Evolutionary conservation across 2,329 filamentous ascomycete genomes (phyloP).

Genomic region (Colletotrichum sp.): DNA sequence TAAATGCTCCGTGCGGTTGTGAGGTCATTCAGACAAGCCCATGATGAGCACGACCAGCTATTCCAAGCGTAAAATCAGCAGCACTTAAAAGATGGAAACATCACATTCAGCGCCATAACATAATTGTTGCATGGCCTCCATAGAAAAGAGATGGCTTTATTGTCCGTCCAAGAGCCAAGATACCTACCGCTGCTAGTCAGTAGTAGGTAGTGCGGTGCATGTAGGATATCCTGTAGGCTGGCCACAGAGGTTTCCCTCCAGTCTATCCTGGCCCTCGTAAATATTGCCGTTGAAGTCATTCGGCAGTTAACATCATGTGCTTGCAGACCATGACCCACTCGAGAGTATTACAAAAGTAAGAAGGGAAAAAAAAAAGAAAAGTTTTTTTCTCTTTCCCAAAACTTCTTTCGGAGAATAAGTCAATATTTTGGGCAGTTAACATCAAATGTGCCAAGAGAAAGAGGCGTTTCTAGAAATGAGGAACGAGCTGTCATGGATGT

Average conservation of each 20-base stretch:
- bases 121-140: fast-evolving
- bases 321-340: fast-evolving
- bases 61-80: fast-evolving
- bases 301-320: neutral
- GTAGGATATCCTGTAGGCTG: fast-evolving
- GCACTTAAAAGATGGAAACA: fast-evolving
- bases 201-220: neutral
- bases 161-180: no score
- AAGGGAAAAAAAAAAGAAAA: no score
- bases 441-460: neutral
- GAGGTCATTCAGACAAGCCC: neutral
- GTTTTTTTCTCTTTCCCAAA: no score
- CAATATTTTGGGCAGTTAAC: fast-evolving
- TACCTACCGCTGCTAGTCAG: no score
- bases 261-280: neutral
- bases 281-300: fast-evolving
- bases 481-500: neutral
- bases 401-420: no score
- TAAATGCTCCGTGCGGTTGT: fast-evolving
- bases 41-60: neutral
- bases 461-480: neutral
- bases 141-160: no score
- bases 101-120: neutral
- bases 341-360: no score
- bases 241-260: fast-evolving